phyloP scores from a whole-genome alignment of 352 stramenopile genomes.

The Globisporangium apiculatum region DNA sequence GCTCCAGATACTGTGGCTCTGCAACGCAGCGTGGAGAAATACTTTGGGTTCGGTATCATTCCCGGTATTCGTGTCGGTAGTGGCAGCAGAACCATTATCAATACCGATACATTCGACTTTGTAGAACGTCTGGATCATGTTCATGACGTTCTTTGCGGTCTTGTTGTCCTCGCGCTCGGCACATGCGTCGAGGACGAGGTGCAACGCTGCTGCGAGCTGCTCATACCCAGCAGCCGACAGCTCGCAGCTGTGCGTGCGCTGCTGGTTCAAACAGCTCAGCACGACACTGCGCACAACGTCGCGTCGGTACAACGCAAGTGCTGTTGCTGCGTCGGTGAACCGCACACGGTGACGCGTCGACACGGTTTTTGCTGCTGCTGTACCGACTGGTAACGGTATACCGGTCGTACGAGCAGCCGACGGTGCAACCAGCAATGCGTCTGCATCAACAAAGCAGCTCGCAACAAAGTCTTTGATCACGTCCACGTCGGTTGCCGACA shows the following conservation, averaged over 20 bases:
- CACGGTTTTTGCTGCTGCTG: constrained; percentile 10
- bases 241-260: constrained; percentile 49
- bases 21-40: constrained; percentile 47
- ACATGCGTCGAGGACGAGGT: constrained; percentile 57
- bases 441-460: constrained; percentile 69
- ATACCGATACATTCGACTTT: background rate
- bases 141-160: constrained; percentile 70
- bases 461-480: constrained; percentile 85
- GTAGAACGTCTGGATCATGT: constrained; percentile 84
- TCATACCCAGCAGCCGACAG: constrained; percentile 50
- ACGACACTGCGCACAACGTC: constrained; percentile 57
- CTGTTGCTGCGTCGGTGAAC: constrained; percentile 45
- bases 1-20: constrained; percentile 58
- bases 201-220: constrained; percentile 41
- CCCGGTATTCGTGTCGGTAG: too few species aligned
- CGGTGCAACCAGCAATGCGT: constrained; percentile 24
- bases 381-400: background rate
- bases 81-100: background rate
- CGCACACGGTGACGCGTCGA: constrained; percentile 50
- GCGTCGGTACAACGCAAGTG: constrained; percentile 65
- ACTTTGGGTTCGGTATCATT: constrained; percentile 21
- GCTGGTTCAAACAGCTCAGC: constrained; percentile 58
- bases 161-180: constrained; percentile 56
- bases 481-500: constrained; percentile 66
- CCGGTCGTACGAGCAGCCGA: background rate